Percentiles rank a stretch among this genome's conserved stretches.
Conservation (phyloP, 306 rosid species). For the Ceratonia siliqua region DNA sequence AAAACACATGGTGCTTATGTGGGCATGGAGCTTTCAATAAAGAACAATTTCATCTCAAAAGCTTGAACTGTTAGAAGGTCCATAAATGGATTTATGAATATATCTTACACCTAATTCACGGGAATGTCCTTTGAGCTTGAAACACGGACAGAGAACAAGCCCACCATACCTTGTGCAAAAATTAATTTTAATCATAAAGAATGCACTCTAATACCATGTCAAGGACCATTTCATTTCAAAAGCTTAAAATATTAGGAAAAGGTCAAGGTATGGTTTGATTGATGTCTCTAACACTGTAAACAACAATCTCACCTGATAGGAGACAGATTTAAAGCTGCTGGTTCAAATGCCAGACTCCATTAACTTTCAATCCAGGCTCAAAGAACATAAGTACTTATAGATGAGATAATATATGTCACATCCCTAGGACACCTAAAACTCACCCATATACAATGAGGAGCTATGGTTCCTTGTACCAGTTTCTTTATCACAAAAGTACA, state of each 20-base stretch:
- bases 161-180: neutral
- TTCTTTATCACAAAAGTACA: constrained; percentile 19
- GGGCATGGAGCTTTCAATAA: neutral
- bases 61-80: too few species aligned
- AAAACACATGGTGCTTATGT: neutral
- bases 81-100: too few species aligned
- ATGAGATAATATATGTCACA: neutral
- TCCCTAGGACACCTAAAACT: neutral
- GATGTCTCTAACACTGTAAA: neutral
- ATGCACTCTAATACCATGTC: neutral
- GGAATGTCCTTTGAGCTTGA: neutral
- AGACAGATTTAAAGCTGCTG: neutral
- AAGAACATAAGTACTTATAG: neutral
- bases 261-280: too few species aligned
- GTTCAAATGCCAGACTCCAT: neutral
- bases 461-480: neutral
- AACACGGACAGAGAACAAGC: neutral
- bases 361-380: neutral
- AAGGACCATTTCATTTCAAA: neutral
- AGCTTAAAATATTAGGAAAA: too few species aligned
- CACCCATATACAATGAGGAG: neutral
- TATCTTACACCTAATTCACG: too few species aligned
- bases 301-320: constrained; percentile 1
- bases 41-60: too few species aligned
- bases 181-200: too few species aligned